Base-by-base conservation (phyloP, 1,139 yeast species). In the Yamadazyma taylorii region DNA sequence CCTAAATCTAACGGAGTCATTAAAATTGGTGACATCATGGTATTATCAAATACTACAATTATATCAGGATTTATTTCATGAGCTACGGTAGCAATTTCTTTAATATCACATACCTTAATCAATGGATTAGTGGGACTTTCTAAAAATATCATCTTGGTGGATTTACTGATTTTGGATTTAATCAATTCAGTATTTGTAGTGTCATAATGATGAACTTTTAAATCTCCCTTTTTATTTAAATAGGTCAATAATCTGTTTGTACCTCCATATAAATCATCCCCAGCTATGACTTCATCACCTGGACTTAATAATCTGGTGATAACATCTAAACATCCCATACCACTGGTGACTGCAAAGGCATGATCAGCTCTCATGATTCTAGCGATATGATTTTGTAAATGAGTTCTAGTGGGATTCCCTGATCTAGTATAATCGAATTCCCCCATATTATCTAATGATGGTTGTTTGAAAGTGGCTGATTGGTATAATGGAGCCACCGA, bases 51-150 rank as follows among this genome's bases (percentile, higher is more conserved):
- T 9, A 87, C 95, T 25, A 88, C 87, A 30, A 85, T 58, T 34
- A 85, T 72, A 32, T 81, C 73, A 12, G 94, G 89, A 53, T 77
- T 84, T 31, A 73, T 71, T 32, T 63, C 58, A 55, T 87, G 94
- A 24, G 90, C 92, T 46, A 77, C 69, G 31, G 67, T 66, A 25
- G 89, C 66, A 40, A 88, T 80, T 23, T 77, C 62, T 42, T 76
- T 79, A 36, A 89, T 79, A 58, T 90, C 95, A 38, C 87, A 82
- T 43, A 89, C 87, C 62, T 88, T 86, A 60, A 88, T 85, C 50
- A 89, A 74, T 16, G 97, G 97, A 60, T 89, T 89, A 4, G 97
- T 89, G 31, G 97, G 97, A 29, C 88, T 78, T 64, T 89, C 97
- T 48, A 90, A 73, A 47, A 88, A 77, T 36, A 88, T 81, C 82